A percentile compares a stretch with the other conserved stretches of the same genome.
phyloP scores from a whole-genome alignment of 129 eudicot genomes.

The Centaurea solstitialis region DNA sequence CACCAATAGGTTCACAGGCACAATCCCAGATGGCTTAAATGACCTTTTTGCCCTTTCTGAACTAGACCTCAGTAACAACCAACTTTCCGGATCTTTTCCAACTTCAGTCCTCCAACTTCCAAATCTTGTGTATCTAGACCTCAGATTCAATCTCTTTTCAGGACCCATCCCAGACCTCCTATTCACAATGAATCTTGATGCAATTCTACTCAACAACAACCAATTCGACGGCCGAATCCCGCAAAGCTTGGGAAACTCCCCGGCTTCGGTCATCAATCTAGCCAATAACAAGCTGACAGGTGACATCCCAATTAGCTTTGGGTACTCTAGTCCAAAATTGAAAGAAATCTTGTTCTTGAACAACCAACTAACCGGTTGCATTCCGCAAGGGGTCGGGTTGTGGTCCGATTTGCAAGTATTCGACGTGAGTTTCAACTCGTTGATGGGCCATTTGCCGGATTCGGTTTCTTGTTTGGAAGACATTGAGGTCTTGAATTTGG shows the following conservation, averaged over 20 bases:
- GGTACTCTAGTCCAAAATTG: constrained; percentile 45
- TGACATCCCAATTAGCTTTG: constrained; percentile 58
- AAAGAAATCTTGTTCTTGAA: constrained; percentile 66
- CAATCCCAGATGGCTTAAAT: constrained; percentile 57
- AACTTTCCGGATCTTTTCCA: constrained; percentile 73
- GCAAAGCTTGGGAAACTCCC: constrained; percentile 54
- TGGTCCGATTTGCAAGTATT: constrained; percentile 68
- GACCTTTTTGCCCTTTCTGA: constrained; percentile 64
- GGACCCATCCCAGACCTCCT: constrained; percentile 72
- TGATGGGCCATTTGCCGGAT: constrained; percentile 74
- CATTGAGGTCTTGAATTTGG: constrained; percentile 68
- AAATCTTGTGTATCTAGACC: constrained; percentile 68
- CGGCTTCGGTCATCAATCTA: constrained; percentile 72
- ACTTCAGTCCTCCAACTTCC: constrained; percentile 45
- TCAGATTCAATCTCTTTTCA: constrained; percentile 68
- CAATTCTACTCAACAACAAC: constrained; percentile 84
- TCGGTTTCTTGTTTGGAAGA: constrained; percentile 61
- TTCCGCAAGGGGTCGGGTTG: constrained; percentile 69
- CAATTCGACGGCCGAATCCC: constrained; percentile 65
- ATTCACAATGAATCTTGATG: constrained; percentile 70
- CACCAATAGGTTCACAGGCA: constrained; percentile 66
- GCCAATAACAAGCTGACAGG: constrained; percentile 68
- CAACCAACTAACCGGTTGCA: constrained; percentile 66
- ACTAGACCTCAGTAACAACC: constrained; percentile 88
- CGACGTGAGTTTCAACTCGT: constrained; percentile 46